phyloP scores from a whole-genome alignment of 306 rosid species.

The Luffa aegyptiaca region DNA sequence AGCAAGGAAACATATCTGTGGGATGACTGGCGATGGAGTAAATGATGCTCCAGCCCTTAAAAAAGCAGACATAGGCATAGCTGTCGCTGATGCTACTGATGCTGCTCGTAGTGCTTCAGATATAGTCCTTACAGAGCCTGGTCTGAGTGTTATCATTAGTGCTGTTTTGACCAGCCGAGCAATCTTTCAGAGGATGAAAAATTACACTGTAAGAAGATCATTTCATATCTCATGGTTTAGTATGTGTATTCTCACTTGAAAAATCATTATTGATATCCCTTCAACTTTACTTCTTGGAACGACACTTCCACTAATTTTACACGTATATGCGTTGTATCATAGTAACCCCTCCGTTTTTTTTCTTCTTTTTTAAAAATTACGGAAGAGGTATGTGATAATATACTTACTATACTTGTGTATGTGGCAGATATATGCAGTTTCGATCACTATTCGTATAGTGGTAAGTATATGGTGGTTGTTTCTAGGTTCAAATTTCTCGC shows the following conservation, averaged over 20 bases:
- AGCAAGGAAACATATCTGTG: conserved; percentile 96
- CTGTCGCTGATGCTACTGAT: conserved; percentile 98
- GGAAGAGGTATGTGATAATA: not conserved
- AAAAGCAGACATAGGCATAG: conserved; percentile 98
- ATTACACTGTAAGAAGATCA: conserved; percentile 65
- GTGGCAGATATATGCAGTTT: conserved; percentile 92
- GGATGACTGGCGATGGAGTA: conserved; percentile 99
- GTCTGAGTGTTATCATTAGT: conserved; percentile 92
- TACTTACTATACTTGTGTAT: not conserved
- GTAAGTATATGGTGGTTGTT: conserved; percentile 35
- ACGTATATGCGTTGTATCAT: not conserved
- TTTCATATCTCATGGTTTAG: not conserved
- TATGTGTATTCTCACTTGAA: not conserved
- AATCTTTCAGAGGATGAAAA: conserved; percentile 97
- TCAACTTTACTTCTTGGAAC: not conserved
- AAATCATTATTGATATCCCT: not conserved
- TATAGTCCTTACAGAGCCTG: conserved; percentile 95
- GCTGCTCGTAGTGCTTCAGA: conserved; percentile 99
- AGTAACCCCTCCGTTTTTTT: not conserved
- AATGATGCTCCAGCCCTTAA: conserved; percentile 99
- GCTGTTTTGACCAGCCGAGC: conserved; percentile 98
- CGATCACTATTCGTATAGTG: conserved; percentile 97
- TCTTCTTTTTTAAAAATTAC: not conserved
- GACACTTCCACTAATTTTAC: not conserved
- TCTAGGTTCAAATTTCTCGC: conserved; percentile 10